Conservation (phyloP, 495 filamentous ascomycete species). For the Aspergillus kassunensis region DNA sequence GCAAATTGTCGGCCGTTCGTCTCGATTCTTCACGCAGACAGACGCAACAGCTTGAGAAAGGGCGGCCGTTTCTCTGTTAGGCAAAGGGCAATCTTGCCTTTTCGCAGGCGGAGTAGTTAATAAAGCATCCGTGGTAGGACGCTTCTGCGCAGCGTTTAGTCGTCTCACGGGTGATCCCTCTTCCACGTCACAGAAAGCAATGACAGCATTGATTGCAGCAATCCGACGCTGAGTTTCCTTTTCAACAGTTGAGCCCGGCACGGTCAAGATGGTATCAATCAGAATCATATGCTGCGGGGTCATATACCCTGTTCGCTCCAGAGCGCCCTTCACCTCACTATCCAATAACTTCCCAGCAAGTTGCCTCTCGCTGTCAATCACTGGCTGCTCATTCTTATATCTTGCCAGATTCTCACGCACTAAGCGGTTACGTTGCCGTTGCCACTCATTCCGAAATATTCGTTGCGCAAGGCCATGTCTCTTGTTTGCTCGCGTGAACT, state of each 20-base stretch:
- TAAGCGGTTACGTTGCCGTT: slow-evolving; percentile 18
- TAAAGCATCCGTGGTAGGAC: slow-evolving; percentile 3
- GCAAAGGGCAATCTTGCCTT: not conserved
- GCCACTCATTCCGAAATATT: slow-evolving; percentile 20
- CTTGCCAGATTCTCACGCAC: slow-evolving; percentile 24
- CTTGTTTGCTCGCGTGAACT: slow-evolving; percentile 11
- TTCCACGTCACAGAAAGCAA: slow-evolving; percentile 28
- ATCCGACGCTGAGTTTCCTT: slow-evolving; percentile 25
- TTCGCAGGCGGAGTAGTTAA: not conserved
- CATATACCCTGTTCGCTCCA: slow-evolving; percentile 22
- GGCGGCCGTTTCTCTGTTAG: not conserved
- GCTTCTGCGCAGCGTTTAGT: not conserved
- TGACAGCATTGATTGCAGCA: slow-evolving; percentile 26
- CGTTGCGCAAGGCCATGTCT: not conserved
- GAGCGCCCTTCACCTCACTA: slow-evolving; percentile 18
- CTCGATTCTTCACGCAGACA: not conserved
- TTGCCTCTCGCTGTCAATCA: slow-evolving; percentile 29
- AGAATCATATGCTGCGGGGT: slow-evolving; percentile 24
- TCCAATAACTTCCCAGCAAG: slow-evolving; percentile 27
- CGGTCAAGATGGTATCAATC: slow-evolving; percentile 25
- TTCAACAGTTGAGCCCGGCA: slow-evolving; percentile 20
- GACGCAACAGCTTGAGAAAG: not conserved
- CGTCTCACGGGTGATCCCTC: slow-evolving; percentile 12
- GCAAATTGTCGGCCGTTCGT: not conserved
- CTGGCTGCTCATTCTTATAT: slow-evolving; percentile 32